Base-by-base conservation (phyloP, 371 early-diverging fungal genomes). In the Antonospora locustae region DNA sequence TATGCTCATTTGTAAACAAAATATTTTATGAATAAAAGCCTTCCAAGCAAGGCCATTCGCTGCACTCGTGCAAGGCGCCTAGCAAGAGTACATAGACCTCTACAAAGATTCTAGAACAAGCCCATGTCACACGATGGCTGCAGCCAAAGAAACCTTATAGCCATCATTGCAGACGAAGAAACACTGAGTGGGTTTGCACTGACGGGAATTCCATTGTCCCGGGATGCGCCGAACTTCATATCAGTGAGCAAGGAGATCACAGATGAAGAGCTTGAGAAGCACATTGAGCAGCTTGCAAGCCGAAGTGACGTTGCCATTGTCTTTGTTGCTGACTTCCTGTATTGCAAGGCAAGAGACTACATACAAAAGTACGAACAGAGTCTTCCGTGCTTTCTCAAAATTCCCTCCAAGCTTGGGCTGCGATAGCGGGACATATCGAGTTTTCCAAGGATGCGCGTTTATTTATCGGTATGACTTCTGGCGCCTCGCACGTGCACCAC, bases 401-500 rank as follows among this genome's bases (percentile, higher is more conserved):
- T 73, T 22, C 70, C 73, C 23, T 58, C 60, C 11, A 65, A 55
- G 60, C 16, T 46, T 20, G 46, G 46, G n/a, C n/a, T n/a, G n/a
- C n/a, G n/a, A n/a, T n/a, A n/a, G n/a, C n/a, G n/a, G n/a, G n/a
- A n/a, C n/a, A n/a, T n/a, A n/a, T n/a, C n/a, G n/a, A n/a, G n/a
- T n/a, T n/a, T n/a, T n/a, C n/a, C n/a, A n/a, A n/a, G n/a, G n/a
- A n/a, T n/a, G n/a, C n/a, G n/a, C n/a, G n/a, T n/a, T n/a, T n/a
- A n/a, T 63, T 70, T 63, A 75, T 63, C 75, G 61, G 57, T 72
- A 71, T 50, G 68, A 69, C 52, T 73, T 71, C 48, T 71, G 73
- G 61, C 77, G 81, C 75, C 92, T 86, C 72, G 96, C 90, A 80
- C 98, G 88, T 72, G 98, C 98, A 82, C 95, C 96, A 54, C 84